These are phyloP conservation scores for Xylaria flabelliformis DNA, from an alignment of 495 filamentous ascomycete genomes.

Conservation along the genomic window DNA sequence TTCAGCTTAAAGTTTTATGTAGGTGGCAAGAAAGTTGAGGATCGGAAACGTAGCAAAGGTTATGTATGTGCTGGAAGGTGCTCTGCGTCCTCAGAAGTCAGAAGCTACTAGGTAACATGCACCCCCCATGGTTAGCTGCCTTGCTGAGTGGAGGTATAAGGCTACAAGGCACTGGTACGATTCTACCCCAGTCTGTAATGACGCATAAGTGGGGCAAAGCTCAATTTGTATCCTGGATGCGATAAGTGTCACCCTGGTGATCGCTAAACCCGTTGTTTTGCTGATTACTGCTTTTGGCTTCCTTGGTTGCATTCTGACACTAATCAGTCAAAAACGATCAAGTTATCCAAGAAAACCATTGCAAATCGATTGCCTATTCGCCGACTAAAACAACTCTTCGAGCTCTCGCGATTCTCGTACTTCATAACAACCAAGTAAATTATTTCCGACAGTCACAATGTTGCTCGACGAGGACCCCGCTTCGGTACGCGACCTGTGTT, in stretches of 20 bases:
- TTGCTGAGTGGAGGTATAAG: constrained; percentile 19
- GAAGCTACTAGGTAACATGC: constrained; percentile 4
- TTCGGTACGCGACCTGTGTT: constrained; percentile 59
- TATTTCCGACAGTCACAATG: constrained; percentile 63
- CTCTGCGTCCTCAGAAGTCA: constrained; percentile 8
- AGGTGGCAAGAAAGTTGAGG: neutral
- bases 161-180: neutral
- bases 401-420: neutral
- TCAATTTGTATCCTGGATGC: neutral
- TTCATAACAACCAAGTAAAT: neutral
- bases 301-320: neutral
- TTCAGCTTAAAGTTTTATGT: neutral
- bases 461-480: constrained; percentile 96
- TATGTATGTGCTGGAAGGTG: constrained; percentile 1
- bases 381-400: neutral
- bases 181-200: neutral
- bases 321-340: neutral
- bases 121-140: neutral
- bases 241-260: constrained; percentile 28
- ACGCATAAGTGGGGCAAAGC: neutral
- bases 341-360: neutral
- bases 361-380: neutral
- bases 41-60: neutral
- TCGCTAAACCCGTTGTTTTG: constrained; percentile 20
- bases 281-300: constrained; percentile 21